Evolutionary conservation across 805 yeast genomes (phyloP), one percentile per base, ranked within the genome.

Genomic region (Nakazawaea ernobii): DNA sequence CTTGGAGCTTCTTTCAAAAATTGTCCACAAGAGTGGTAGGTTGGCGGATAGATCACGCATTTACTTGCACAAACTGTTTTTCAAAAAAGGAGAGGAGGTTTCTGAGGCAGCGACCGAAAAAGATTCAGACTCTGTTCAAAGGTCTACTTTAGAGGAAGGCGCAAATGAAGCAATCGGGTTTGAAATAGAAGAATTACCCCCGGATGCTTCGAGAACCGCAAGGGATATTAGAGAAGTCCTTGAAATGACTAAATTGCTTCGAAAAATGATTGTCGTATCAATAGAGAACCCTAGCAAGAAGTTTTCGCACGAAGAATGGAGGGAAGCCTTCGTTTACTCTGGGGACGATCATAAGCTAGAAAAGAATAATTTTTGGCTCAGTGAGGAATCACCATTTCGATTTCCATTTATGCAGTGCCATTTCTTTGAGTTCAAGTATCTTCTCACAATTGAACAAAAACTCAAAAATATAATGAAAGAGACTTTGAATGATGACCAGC

Each of bases 321-420:
- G 45, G 2, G 55, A 61, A 13, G 57, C 77, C 40, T 52, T 72
- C 30, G 48, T 53, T 7, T 53, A 69, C 13, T 52, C 72, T 8
- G 66, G 56, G 3, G 53, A 59, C 10, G 62, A 56, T 1, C 51
- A 53, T 0, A 52, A 49, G 10, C 41, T 41, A 1, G 50, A 56
- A 2, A 45, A 61, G 20, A 54, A 59, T 2, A 60, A 66, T 38
- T 82, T 69, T 57, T 88, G 95, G 95, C 53, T 87, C 2, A 71
- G 84, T 7, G 79, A 79, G 1, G 57, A 63, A 1, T 81, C 90
- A 1, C 96, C 96, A 0, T 65, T 88, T 37, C 70, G 84, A 39
- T 77, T 74, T 47, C 94, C 94, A 0, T 66, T 84, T 35, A 75
- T 74, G 53, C 90, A 88, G 59, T 80, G 90, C 0, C 77, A 79